phyloP scores from a whole-genome alignment of 176 grass and related monocot genomes.

The Ampelocalamus luodianensis region DNA sequence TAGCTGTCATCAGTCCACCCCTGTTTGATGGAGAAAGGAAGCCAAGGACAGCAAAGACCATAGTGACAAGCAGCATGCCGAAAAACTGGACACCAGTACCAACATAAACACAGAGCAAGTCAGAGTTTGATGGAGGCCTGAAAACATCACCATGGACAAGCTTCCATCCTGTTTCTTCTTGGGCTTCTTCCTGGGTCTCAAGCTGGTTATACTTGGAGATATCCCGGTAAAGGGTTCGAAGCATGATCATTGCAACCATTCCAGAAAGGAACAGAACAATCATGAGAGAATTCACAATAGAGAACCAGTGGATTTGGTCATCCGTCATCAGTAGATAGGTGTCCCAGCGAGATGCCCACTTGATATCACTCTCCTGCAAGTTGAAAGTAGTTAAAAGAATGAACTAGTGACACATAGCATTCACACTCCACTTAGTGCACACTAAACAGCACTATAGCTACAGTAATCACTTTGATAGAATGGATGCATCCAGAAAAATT shows the following conservation, averaged over 20 bases:
- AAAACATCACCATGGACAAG: slow-evolving; percentile 90
- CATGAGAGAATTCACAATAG: slow-evolving; percentile 94
- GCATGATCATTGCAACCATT: slow-evolving; percentile 98
- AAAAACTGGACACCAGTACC: slow-evolving; percentile 87
- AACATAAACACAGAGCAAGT: slow-evolving; percentile 89
- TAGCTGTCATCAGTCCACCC: slow-evolving; percentile 88
- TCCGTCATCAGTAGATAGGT: slow-evolving; percentile 91
- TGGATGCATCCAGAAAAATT: neutral
- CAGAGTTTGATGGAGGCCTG: slow-evolving; percentile 66
- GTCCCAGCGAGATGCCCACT: slow-evolving; percentile 96
- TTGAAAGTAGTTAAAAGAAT: slow-evolving; percentile 41
- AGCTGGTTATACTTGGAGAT: slow-evolving; percentile 95
- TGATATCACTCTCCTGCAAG: slow-evolving; percentile 89
- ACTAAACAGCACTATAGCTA: slow-evolving; percentile 25
- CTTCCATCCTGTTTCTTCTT: slow-evolving; percentile 97
- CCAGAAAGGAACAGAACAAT: slow-evolving; percentile 95
- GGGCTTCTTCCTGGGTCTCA: slow-evolving; percentile 86
- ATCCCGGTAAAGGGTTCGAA: slow-evolving; percentile 88
- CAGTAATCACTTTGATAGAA: neutral
- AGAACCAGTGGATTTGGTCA: slow-evolving; percentile 97
- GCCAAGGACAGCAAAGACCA: slow-evolving; percentile 88
- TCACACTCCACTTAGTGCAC: neutral
- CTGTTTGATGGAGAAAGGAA: slow-evolving; percentile 96
- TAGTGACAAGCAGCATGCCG: slow-evolving; percentile 91
- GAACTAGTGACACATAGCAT: neutral